Percentiles rank a stretch among this genome's conserved stretches.
Conservation (phyloP, 495 filamentous ascomycete genomes). For the Daldinia grandis region DNA sequence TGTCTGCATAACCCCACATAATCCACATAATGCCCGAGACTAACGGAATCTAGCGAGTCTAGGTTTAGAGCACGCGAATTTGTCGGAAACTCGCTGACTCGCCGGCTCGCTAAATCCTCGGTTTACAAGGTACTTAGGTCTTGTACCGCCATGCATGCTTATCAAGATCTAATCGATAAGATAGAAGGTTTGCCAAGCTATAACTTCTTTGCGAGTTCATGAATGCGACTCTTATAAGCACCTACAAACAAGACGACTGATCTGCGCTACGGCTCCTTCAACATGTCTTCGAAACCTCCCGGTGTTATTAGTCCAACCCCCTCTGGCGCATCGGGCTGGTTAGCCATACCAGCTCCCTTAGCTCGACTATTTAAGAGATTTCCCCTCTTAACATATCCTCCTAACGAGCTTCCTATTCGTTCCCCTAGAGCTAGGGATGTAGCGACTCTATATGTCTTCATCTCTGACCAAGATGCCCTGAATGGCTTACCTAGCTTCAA, state of each 20-base stretch:
- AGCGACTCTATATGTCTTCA: constrained; percentile 80
- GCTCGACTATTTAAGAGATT: constrained; percentile 85
- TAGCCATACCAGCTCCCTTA: constrained; percentile 77
- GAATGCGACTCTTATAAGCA: not conserved
- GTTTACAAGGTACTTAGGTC: not conserved
- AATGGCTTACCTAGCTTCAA: constrained; percentile 82
- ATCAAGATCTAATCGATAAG: constrained; percentile 30
- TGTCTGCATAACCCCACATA: constrained; percentile 16
- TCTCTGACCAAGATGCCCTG: constrained; percentile 68
- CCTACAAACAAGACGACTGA: not conserved
- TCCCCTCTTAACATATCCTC: constrained; percentile 78
- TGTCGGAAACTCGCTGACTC: constrained; percentile 20
- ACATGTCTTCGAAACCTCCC: constrained; percentile 31
- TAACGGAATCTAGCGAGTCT: constrained; percentile 20
- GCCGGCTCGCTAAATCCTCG: constrained; percentile 26
- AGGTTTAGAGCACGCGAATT: constrained; percentile 32
- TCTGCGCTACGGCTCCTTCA: not conserved
- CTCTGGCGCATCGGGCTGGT: constrained; percentile 42
- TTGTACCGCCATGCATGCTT: not conserved
- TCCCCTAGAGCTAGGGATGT: constrained; percentile 59
- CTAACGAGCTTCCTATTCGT: constrained; percentile 78
- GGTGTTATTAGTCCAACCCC: constrained; percentile 24
- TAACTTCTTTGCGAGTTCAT: constrained; percentile 8
- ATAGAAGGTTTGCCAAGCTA: not conserved
- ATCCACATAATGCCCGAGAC: constrained; percentile 29